Evolutionary conservation across 805 yeast genomes (phyloP), one percentile per base, ranked within the genome.

Genomic region (Monosporozyma servazzii): DNA sequence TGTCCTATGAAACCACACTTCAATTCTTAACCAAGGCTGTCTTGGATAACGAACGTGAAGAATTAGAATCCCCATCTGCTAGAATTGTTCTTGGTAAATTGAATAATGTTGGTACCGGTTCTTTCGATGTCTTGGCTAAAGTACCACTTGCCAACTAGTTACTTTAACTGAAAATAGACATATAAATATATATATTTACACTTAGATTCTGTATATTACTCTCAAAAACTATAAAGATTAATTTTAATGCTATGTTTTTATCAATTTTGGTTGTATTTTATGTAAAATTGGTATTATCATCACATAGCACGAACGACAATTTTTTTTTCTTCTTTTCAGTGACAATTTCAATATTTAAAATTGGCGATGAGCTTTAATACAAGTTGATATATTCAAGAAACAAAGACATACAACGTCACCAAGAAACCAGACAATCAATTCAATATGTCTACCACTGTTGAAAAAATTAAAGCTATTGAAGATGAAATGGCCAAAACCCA

Each of bases 1-100:
- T 93, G 99, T 88, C 96, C 51, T 93, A 89, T 71, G 99, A 93
- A 74, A 93, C 99, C 45, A 93, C 99, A 1, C 89, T 96, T 75
- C 96, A 88, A 71, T 93, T 93, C 77, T 77, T 93, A 68, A 93
- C 97, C 49, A 88, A 89, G 75, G 96, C 98, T 7, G 98, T 93
- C 47, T 75, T 93, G 65, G 93, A 91, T 59, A 88, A 91, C 54
- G 96, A 88, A 56, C 76, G 84, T 61, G 99, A 93, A 71, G 82
- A 82, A 56, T 73, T 93, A 62, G 88, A 88, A 58, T 81, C 89
- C 54, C 99, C 99, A 17, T 86, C 96, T 42, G 95, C 99, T 23
- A 78, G 95, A 62, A 81, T 93, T 58, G 99, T 93, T 43, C 67
- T 90, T 65, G 99, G 99, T 69, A 86, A 86, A 70, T 76, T 93